Conservation (phyloP, 148 eudicot genomes). For the Cornus florida region DNA sequence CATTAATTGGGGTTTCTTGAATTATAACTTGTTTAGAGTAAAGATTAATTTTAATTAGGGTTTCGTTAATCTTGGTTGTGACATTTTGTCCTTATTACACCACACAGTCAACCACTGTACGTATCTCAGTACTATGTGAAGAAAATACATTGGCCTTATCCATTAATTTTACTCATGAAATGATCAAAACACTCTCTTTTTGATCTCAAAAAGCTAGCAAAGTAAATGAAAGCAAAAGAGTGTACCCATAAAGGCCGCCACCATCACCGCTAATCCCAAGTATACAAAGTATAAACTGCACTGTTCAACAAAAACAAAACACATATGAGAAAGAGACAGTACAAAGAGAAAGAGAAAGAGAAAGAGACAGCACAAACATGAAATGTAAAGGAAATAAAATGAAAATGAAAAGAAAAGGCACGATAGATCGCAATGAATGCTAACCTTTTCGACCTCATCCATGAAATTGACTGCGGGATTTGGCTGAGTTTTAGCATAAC, state of each 20-base stretch:
- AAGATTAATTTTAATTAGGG: neutral
- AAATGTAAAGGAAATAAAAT: neutral
- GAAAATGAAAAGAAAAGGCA: neutral
- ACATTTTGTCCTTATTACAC: neutral
- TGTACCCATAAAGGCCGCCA: conserved; percentile 89
- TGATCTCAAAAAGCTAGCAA: neutral
- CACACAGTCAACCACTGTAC: neutral
- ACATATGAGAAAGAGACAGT: neutral
- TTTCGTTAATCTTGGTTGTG: neutral
- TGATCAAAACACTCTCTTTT: neutral
- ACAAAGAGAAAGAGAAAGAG: neutral
- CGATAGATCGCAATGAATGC: neutral
- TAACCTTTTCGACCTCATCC: conserved; percentile 77
- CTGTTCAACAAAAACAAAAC: conserved; percentile 40
- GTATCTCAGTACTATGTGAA: neutral
- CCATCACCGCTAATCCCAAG: conserved; percentile 80
- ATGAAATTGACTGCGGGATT: conserved; percentile 49
- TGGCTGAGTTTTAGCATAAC: conserved; percentile 48
- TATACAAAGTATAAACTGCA: conserved; percentile 85
- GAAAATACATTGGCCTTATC: neutral
- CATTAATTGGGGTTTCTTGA: too few relatives aligned
- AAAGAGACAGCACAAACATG: neutral
- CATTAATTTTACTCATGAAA: neutral
- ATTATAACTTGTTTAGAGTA: neutral
- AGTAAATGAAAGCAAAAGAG: conserved; percentile 4